These are phyloP conservation scores for Lizonia empirigonia DNA, from an alignment of 2,329 filamentous ascomycete genomes.

Conservation along the genomic window DNA sequence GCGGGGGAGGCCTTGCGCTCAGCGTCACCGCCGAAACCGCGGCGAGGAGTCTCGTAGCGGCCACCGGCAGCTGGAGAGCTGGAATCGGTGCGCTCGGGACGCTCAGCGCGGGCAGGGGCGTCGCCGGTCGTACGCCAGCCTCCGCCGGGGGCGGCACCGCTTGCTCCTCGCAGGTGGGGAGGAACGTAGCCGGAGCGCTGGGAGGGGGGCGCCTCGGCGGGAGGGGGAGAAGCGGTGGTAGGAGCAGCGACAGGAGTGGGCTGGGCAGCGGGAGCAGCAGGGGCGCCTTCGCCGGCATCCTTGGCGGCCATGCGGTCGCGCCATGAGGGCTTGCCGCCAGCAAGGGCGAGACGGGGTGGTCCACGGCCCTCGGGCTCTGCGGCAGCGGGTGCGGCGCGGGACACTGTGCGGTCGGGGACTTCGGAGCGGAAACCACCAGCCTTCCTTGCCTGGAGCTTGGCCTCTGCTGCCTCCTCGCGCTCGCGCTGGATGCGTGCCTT, in stretches of 20 bases:
- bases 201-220: slow-evolving; percentile 40
- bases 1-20: slow-evolving; percentile 44
- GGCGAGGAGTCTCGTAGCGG: slow-evolving; percentile 38
- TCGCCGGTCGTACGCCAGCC: slow-evolving; percentile 47
- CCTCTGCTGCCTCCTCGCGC: slow-evolving; percentile 87
- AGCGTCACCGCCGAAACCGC: slow-evolving; percentile 37
- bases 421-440: slow-evolving; percentile 47
- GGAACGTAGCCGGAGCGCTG: slow-evolving; percentile 55
- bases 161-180: slow-evolving; percentile 50
- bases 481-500: slow-evolving; percentile 71
- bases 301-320: slow-evolving; percentile 70
- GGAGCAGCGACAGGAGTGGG: slow-evolving; percentile 34
- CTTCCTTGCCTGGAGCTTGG: slow-evolving; percentile 70
- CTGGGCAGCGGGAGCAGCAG: slow-evolving; percentile 44
- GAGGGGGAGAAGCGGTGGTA: slow-evolving; percentile 42
- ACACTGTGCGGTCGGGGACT: slow-evolving; percentile 44
- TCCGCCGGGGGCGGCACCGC: slow-evolving; percentile 36
- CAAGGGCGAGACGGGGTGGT: slow-evolving; percentile 67
- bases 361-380: slow-evolving; percentile 45
- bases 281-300: slow-evolving; percentile 40
- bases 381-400: slow-evolving; percentile 21
- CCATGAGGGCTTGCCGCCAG: slow-evolving; percentile 70
- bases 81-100: slow-evolving; percentile 6
- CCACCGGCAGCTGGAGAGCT: slow-evolving; percentile 37
- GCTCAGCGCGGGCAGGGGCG: slow-evolving; percentile 37